Conservation (phyloP, 2,329 filamentous ascomycete species). For the Sphaerulina musiva region DNA sequence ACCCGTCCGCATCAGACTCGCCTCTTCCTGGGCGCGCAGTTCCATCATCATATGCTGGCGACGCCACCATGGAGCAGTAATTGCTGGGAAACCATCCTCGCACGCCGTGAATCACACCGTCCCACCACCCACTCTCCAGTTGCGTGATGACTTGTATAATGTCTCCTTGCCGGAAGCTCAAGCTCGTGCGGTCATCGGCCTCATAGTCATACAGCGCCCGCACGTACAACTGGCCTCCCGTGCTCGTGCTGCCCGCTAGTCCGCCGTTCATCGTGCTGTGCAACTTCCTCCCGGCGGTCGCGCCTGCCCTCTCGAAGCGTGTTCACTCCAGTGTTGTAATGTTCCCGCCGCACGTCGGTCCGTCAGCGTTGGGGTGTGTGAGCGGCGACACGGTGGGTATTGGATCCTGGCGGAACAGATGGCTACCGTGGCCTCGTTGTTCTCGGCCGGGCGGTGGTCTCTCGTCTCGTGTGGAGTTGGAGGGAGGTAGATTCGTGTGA, state of each 20-base stretch:
- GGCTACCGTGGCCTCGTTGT: background rate
- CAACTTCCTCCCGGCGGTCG: constrained; percentile 7
- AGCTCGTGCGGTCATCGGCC: constrained; percentile 90
- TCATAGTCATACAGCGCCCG: constrained; percentile 97
- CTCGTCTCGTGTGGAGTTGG: background rate
- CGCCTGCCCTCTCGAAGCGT: constrained; percentile 5
- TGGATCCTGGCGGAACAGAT: background rate
- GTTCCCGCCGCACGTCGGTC: background rate
- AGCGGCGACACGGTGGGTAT: background rate
- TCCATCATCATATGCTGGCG: constrained; percentile 63
- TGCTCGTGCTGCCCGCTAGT: constrained; percentile 45
- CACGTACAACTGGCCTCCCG: constrained; percentile 67
- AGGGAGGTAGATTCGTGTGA: background rate
- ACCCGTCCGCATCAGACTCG: constrained; percentile 45
- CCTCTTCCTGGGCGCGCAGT: constrained; percentile 53
- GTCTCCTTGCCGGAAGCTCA: constrained; percentile 95
- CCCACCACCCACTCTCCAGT: constrained; percentile 98
- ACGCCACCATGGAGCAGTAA: constrained; percentile 83
- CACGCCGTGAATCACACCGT: constrained; percentile 93
- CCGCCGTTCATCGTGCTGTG: constrained; percentile 42
- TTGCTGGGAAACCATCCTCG: constrained; percentile 99
- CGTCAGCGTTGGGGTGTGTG: background rate
- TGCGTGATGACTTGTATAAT: constrained; percentile 98
- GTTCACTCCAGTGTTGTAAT: constrained; percentile 3
- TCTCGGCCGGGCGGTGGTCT: background rate